Evolutionary conservation across 2,329 filamentous ascomycete species (phyloP), one percentile per base, ranked within the genome.

Genomic region (Trichoderma sp.): DNA sequence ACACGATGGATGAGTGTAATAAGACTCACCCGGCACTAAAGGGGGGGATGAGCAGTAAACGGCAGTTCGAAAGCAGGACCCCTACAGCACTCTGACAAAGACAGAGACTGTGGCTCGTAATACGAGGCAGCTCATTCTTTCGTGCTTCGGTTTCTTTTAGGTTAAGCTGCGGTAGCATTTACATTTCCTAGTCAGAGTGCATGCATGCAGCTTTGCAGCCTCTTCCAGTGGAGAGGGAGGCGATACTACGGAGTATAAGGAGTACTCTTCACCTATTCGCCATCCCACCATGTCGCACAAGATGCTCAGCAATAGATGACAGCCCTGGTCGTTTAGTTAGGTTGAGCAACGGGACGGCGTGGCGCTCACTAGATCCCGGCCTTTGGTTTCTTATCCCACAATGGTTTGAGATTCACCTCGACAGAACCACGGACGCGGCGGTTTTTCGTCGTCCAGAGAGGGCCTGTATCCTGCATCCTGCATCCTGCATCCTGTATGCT

Each of bases 1-100:
- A 68, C 66, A 68, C 59, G 66, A 64, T 68, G 66, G 59, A 39
- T 52, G 59, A 64, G 37, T 45, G 58, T 68, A 68, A 64, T 58
- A 64, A 64, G 66, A 63, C 58, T 42, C 25, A 25, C 39, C 50
- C 34, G 64, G 56, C 64, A 60, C 45, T 53, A 67, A 58, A 60
- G 64, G 64, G 56, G 52, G 37, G 17, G 32, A 48, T 34, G 37
- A 19, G 52, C 52, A 58, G 42, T 57, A 57, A 42, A 65, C 52
- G 63, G 63, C 63, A 58, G 56, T 58, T 60, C 12, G 34, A 53
- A 50, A 58, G 35, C 22, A 5, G 22, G n/a, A 45, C 61, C 61
- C 61, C 65, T 67, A 67, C 48, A 56, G 56, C 65, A 42, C 29
- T 54, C 50, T 54, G 17, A 32, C 17, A 53, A 17, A 42, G 39